Conservation (phyloP, 2,329 filamentous ascomycete species). For the Fusarium siculi region DNA sequence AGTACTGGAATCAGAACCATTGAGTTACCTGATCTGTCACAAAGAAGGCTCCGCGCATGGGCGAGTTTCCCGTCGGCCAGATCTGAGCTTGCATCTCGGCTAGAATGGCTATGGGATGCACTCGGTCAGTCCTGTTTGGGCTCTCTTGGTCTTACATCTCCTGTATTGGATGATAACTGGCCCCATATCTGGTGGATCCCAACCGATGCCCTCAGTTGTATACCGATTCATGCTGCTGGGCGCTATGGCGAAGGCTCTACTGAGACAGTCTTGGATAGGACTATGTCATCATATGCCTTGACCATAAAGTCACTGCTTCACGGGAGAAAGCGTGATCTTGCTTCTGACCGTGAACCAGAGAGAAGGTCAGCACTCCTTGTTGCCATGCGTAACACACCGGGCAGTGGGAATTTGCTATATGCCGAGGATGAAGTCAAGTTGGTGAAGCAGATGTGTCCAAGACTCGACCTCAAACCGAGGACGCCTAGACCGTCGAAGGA, state of each 20-base stretch:
- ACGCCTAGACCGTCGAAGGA: fast-evolving
- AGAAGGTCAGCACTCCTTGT: fast-evolving
- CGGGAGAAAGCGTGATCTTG: not conserved
- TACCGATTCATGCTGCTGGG: not conserved
- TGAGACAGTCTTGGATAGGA: not conserved
- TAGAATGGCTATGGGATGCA: not conserved
- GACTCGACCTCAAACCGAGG: fast-evolving
- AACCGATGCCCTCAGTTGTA: not conserved
- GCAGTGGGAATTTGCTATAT: fast-evolving
- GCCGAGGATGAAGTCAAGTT: not conserved
- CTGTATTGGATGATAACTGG: not conserved
- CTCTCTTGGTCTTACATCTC: not conserved
- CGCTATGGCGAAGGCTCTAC: too few relatives aligned
- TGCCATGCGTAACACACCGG: not conserved
- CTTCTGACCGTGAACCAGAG: fast-evolving
- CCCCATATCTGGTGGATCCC: not conserved
- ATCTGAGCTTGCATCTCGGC: not conserved
- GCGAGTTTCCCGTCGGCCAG: not conserved
- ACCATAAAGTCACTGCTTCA: not conserved
- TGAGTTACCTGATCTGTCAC: not conserved
- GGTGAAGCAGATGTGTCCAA: not conserved
- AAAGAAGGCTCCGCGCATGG: not conserved
- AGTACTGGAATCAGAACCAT: not conserved
- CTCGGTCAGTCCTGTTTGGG: not conserved
- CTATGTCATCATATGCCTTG: not conserved